Percentiles rank a stretch among this genome's conserved stretches.
These are phyloP conservation scores for Cylindrotheca closterium DNA, from an alignment of 108 stramenopile species.

Conservation along the genomic window DNA sequence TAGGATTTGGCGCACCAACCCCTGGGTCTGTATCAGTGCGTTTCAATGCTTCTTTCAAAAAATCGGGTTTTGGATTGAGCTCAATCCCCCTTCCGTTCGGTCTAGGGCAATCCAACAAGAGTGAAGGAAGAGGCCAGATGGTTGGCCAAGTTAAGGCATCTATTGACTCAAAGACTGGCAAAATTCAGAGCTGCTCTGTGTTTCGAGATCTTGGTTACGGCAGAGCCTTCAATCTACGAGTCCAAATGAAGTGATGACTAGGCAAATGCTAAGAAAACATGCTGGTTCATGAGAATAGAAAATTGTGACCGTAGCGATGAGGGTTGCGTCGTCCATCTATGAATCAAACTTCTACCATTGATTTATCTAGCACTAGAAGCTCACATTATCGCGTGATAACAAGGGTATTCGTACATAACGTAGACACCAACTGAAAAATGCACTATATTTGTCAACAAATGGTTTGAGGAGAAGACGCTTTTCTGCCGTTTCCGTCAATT, in stretches of 20 bases:
- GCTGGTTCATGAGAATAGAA: too few species aligned
- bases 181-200: conserved; percentile 61
- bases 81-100: conserved; percentile 75
- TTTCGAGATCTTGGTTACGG: conserved; percentile 92
- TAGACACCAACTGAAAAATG: too few species aligned
- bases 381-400: too few species aligned
- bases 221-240: conserved; percentile 72
- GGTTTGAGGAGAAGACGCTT: too few species aligned
- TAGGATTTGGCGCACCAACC: conserved; percentile 71
- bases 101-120: conserved; percentile 64
- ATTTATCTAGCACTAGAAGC: too few species aligned
- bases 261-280: neutral
- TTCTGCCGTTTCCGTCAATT: too few species aligned
- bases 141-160: conserved; percentile 87
- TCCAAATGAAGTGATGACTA: conserved; percentile 15
- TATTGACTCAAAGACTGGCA: conserved; percentile 61
- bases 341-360: too few species aligned
- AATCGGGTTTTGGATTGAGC: conserved; percentile 57
- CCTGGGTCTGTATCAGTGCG: conserved; percentile 63
- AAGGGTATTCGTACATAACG: too few species aligned
- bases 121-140: conserved; percentile 80
- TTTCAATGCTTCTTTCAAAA: conserved; percentile 83
- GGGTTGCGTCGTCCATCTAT: too few species aligned
- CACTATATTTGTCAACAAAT: too few species aligned
- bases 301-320: too few species aligned